Percentiles rank a stretch among this genome's conserved stretches.
phyloP scores from a whole-genome alignment of 345 rosid species.

The Clausena lansium region DNA sequence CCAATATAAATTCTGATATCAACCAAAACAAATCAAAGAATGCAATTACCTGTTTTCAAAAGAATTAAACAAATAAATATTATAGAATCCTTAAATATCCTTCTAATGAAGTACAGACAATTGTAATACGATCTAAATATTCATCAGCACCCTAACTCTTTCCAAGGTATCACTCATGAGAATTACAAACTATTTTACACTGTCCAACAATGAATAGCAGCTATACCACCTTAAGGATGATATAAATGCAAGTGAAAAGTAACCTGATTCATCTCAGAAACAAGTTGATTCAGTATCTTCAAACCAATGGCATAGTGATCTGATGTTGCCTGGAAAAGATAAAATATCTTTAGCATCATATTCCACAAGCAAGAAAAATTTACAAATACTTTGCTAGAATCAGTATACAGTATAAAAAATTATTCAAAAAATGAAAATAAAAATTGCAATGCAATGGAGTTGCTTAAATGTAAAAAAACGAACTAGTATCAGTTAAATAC shows the following conservation, averaged over 20 bases:
- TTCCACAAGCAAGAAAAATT: slow-evolving; percentile 6
- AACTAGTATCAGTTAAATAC: neutral
- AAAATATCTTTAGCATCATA: slow-evolving; percentile 11
- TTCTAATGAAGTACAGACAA: neutral
- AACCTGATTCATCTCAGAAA: slow-evolving; percentile 99
- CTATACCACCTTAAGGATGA: slow-evolving; percentile 2
- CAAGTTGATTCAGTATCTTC: slow-evolving; percentile 95
- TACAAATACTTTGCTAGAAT: neutral
- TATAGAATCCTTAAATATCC: neutral
- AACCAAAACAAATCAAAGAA: neutral
- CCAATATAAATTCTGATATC: neutral
- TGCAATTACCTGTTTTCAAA: neutral
- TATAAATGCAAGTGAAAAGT: slow-evolving; percentile 18
- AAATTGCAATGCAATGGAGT: neutral
- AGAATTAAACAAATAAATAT: neutral
- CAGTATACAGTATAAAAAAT: neutral
- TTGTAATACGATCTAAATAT: neutral
- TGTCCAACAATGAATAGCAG: neutral
- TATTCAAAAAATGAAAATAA: neutral
- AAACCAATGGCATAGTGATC: slow-evolving; percentile 89
- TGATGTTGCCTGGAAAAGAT: slow-evolving; percentile 65
- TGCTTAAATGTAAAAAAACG: neutral
- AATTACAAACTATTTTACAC: neutral
- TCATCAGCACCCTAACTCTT: neutral
- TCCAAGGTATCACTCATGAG: neutral